These are phyloP conservation scores for Phytophthora lateralis DNA, from an alignment of 352 stramenopile genomes.

Conservation along the genomic window DNA sequence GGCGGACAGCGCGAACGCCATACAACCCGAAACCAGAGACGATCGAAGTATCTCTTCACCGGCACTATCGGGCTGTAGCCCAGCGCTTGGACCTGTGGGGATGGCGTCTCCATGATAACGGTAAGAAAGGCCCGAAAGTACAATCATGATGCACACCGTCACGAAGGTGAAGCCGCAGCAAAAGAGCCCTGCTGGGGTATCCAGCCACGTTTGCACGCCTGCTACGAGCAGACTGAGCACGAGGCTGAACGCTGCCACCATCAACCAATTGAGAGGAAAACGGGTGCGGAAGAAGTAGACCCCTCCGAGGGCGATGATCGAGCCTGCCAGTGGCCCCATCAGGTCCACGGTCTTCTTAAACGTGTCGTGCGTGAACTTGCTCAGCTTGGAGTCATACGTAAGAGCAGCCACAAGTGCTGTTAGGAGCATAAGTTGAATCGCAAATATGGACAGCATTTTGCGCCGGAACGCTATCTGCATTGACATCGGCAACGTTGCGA, in stretches of 20 bases:
- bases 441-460: slow-evolving; percentile 56
- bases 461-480: slow-evolving; percentile 54
- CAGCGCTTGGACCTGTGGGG: slow-evolving; percentile 24
- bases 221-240: slow-evolving; percentile 48
- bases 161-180: slow-evolving; percentile 49
- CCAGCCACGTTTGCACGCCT: slow-evolving; percentile 47
- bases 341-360: slow-evolving; percentile 32
- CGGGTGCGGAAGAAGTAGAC: slow-evolving; percentile 50
- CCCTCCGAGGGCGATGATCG: slow-evolving; percentile 33
- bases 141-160: slow-evolving; percentile 45
- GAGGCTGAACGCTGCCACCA: slow-evolving; percentile 49
- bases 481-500: slow-evolving; percentile 38
- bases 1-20: slow-evolving; percentile 36
- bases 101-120: slow-evolving; percentile 28
- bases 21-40: slow-evolving; percentile 29
- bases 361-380: slow-evolving; percentile 22
- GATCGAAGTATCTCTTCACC: slow-evolving; percentile 40
- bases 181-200: slow-evolving; percentile 49
- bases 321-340: slow-evolving; percentile 32
- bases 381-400: slow-evolving; percentile 37
- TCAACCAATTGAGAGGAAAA: slow-evolving; percentile 55
- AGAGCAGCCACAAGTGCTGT: slow-evolving; percentile 36
- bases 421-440: slow-evolving; percentile 46
- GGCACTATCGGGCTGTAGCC: slow-evolving; percentile 10
- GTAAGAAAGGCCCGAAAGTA: slow-evolving; percentile 38